These are phyloP conservation scores for Phalaenopsis aphrodite DNA, from an alignment of 106 monocot genomes.

Conservation along the genomic window DNA sequence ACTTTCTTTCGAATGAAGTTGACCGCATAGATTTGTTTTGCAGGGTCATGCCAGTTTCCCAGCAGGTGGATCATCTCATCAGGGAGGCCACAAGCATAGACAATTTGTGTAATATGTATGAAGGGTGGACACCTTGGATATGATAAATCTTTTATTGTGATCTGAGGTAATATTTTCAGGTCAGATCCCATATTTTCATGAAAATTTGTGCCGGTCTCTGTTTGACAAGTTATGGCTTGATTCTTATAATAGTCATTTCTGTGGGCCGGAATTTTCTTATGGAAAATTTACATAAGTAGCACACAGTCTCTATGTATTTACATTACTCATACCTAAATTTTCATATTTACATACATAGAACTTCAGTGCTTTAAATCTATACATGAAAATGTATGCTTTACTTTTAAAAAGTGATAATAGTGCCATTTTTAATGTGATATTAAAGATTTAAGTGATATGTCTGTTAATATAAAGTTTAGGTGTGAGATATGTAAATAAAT, in stretches of 20 bases:
- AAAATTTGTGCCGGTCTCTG: background rate
- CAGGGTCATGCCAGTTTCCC: slow-evolving; percentile 55
- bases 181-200: background rate
- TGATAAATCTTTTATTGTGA: slow-evolving; percentile 18
- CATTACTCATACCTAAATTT: too few relatives aligned
- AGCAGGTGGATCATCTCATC: slow-evolving; percentile 83
- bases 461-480: too few relatives aligned
- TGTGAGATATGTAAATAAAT: too few relatives aligned
- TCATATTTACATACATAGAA: too few relatives aligned
- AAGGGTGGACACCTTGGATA: slow-evolving; percentile 99
- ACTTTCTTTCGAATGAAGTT: background rate
- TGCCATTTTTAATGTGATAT: too few relatives aligned
- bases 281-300: too few relatives aligned
- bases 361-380: too few relatives aligned
- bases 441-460: too few relatives aligned
- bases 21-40: slow-evolving; percentile 5
- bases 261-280: background rate
- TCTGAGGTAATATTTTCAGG: slow-evolving; percentile 6
- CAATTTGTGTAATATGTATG: slow-evolving; percentile 97
- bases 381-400: too few relatives aligned
- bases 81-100: slow-evolving; percentile 87
- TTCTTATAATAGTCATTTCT: background rate
- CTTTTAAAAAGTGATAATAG: too few relatives aligned
- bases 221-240: background rate
- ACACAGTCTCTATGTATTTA: too few relatives aligned